Evolutionary conservation across 257 asterid genomes (phyloP).

Genomic region (Datura wrightii): DNA sequence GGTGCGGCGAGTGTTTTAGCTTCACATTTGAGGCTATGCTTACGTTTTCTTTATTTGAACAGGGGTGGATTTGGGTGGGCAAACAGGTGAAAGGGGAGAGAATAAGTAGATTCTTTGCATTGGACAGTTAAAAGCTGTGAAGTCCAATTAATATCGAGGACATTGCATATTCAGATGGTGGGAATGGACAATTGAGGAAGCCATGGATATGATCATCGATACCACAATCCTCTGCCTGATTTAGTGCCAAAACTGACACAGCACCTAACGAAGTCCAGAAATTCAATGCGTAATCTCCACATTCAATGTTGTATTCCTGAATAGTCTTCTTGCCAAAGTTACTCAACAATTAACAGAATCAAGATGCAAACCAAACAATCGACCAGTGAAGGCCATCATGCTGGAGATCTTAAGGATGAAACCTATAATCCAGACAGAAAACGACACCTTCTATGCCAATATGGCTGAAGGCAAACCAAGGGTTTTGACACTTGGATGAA

Average conservation of each 20-base stretch:
- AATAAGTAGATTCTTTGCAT: background rate
- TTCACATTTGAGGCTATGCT: background rate
- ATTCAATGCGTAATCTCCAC: no score
- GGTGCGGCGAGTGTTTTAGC: background rate
- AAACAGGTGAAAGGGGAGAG: background rate
- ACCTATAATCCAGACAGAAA: no score
- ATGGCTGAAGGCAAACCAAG: no score
- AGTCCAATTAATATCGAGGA: background rate
- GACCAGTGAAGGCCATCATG: no score
- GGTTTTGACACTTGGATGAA: no score
- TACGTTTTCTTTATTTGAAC: background rate
- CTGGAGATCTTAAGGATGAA: no score
- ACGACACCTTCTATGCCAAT: no score
- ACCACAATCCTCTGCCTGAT: background rate
- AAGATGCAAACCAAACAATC: background rate
- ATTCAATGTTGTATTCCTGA: no score
- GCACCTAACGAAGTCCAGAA: background rate
- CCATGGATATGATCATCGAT: background rate
- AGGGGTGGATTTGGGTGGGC: background rate
- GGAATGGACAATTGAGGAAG: background rate
- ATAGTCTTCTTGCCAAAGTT: background rate
- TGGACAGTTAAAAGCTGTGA: background rate
- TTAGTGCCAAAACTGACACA: background rate
- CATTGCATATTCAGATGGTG: background rate
- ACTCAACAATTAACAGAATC: background rate